These are phyloP conservation scores for Aspergillus clavatus DNA, from an alignment of 2,329 filamentous ascomycete genomes.

Conservation along the genomic window DNA sequence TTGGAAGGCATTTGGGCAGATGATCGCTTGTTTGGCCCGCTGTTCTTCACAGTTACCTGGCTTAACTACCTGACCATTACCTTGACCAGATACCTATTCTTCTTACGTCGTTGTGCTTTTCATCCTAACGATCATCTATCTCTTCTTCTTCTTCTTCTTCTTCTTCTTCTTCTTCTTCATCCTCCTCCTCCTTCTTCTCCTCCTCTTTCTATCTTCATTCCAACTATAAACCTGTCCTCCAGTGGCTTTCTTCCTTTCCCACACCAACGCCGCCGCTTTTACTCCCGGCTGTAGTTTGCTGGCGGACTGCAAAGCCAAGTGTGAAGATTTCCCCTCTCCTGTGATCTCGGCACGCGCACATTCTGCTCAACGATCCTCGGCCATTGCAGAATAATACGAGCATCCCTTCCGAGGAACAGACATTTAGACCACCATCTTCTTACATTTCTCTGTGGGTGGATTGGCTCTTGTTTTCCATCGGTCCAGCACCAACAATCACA, in stretches of 20 bases:
- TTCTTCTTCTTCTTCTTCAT: too few relatives aligned
- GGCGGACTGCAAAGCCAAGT: not conserved
- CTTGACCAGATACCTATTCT: too few relatives aligned
- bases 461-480: not conserved
- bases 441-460: not conserved
- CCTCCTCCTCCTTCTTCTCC: too few relatives aligned
- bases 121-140: too few relatives aligned
- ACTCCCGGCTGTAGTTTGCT: not conserved
- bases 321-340: not conserved
- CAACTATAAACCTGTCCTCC: not conserved
- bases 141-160: too few relatives aligned
- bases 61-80: too few relatives aligned
- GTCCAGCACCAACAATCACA: not conserved
- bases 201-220: too few relatives aligned
- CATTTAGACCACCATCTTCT: not conserved
- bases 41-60: not conserved
- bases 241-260: not conserved
- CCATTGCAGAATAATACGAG: not conserved
- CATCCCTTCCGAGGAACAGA: not conserved
- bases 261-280: not conserved
- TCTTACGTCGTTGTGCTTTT: too few relatives aligned
- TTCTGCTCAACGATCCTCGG: not conserved
- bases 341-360: not conserved
- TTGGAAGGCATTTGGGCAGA: not conserved
- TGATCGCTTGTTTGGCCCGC: not conserved